Percentiles rank a stretch among this genome's conserved stretches.
Conservation (phyloP, 177 flowering plant species). For the Vitis hybrid region DNA sequence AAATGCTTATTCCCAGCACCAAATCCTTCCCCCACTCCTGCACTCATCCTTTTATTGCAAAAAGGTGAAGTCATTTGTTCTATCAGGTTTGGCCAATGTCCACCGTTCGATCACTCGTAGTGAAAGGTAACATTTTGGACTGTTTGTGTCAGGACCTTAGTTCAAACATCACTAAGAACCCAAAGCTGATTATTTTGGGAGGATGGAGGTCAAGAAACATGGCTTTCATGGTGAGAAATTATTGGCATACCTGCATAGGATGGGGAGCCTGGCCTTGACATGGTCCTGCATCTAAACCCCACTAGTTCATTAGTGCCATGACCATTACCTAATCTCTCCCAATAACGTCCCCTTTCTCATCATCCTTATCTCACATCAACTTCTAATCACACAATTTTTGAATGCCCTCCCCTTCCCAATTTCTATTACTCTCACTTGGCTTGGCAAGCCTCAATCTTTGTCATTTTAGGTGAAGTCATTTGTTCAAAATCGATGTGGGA, state of each 20-base stretch:
- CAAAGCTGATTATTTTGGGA: too few species aligned
- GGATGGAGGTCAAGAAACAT: neutral
- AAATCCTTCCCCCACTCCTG: conserved; percentile 16
- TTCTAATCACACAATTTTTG: neutral
- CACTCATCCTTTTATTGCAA: neutral
- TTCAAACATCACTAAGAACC: too few species aligned
- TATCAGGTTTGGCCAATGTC: neutral
- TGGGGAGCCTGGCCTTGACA: too few species aligned
- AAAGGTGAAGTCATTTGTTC: conserved; percentile 1
- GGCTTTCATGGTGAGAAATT: neutral
- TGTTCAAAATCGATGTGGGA: too few species aligned
- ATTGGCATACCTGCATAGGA: too few species aligned
- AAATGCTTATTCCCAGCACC: conserved; percentile 30
- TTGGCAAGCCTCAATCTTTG: too few species aligned
- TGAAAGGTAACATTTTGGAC: too few species aligned
- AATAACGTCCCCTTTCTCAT: neutral
- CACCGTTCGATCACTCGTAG: neutral
- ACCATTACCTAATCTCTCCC: conserved; percentile 5
- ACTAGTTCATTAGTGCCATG: neutral
- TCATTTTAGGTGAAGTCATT: too few species aligned
- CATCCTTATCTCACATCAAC: conserved; percentile 2
- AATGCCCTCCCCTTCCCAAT: too few species aligned
- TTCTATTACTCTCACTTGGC: too few species aligned
- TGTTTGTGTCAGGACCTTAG: too few species aligned
- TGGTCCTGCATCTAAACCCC: too few species aligned